phyloP scores from a whole-genome alignment of 768 basidiomycete genomes.

The Trametopsis cervina region DNA sequence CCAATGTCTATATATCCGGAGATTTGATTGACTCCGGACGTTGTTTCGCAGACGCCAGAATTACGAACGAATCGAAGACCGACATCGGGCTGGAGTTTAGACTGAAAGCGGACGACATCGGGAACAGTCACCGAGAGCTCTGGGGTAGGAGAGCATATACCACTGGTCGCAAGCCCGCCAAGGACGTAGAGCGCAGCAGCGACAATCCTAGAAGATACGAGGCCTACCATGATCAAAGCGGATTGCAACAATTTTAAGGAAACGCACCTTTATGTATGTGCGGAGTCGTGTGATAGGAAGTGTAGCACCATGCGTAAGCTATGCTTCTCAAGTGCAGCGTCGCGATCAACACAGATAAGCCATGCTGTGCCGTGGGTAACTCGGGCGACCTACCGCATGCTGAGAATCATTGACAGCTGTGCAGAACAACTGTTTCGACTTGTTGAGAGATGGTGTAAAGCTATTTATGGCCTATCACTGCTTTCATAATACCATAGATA shows the following conservation, averaged over 20 bases:
- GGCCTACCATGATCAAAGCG: neutral
- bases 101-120: slow-evolving; percentile 9
- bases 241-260: neutral
- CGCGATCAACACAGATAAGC: no score
- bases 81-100: slow-evolving; percentile 16
- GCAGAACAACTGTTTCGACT: no score
- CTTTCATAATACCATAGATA: no score
- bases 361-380: no score
- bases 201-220: neutral
- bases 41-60: slow-evolving; percentile 62
- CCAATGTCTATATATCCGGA: slow-evolving; percentile 59
- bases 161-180: neutral
- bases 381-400: no score
- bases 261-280: neutral
- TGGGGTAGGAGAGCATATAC: neutral
- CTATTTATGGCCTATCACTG: no score
- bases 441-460: no score
- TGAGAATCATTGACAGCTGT: no score
- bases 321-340: no score
- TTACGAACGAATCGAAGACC: slow-evolving; percentile 44
- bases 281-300: neutral
- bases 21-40: slow-evolving; percentile 49
- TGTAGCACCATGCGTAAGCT: neutral
- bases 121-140: neutral
- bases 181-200: neutral